phyloP scores from a whole-genome alignment of 805 yeast genomes.

The Ogataea zsoltii region DNA sequence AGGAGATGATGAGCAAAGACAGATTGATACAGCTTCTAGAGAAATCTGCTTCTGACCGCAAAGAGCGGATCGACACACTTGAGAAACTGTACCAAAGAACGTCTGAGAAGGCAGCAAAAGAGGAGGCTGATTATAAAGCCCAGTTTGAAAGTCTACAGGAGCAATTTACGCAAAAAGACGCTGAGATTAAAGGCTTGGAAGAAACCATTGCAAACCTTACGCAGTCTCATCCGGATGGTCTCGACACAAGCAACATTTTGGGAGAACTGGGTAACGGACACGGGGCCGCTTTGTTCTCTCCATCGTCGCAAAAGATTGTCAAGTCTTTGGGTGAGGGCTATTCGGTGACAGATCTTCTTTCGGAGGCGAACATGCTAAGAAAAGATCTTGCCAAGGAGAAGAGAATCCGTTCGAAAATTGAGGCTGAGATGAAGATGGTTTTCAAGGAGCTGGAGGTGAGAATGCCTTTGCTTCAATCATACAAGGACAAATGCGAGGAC shows the following conservation, averaged over 20 bases:
- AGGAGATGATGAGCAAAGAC: conserved; percentile 62
- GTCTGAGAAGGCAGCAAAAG: conserved; percentile 39
- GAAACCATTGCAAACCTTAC: conserved; percentile 45
- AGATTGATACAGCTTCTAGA: conserved; percentile 59
- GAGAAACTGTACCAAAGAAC: conserved; percentile 48
- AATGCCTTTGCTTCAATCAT: conserved; percentile 73
- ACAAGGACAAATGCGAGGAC: conserved; percentile 56
- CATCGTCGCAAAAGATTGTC: conserved; percentile 59
- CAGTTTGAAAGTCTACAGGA: conserved; percentile 38
- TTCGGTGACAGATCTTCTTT: conserved; percentile 63
- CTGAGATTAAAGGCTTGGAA: conserved; percentile 44
- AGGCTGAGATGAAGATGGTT: conserved; percentile 68
- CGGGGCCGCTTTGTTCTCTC: conserved; percentile 40
- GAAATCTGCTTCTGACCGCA: conserved; percentile 51
- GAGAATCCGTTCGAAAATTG: conserved; percentile 67
- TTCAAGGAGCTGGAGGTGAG: conserved; percentile 75
- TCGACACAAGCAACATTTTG: conserved; percentile 20
- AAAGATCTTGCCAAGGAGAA: conserved; percentile 69
- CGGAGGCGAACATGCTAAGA: conserved; percentile 64
- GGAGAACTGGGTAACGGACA: conserved; percentile 22
- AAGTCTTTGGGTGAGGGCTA: conserved; percentile 44
- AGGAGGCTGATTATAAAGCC: conserved; percentile 37
- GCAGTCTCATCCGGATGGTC: conserved; percentile 15
- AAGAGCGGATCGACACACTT: conserved; percentile 51
- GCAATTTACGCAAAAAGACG: conserved; percentile 37